phyloP scores from a whole-genome alignment of 1,284 basidiomycete genomes.

The Ganoderma lingzhi region DNA sequence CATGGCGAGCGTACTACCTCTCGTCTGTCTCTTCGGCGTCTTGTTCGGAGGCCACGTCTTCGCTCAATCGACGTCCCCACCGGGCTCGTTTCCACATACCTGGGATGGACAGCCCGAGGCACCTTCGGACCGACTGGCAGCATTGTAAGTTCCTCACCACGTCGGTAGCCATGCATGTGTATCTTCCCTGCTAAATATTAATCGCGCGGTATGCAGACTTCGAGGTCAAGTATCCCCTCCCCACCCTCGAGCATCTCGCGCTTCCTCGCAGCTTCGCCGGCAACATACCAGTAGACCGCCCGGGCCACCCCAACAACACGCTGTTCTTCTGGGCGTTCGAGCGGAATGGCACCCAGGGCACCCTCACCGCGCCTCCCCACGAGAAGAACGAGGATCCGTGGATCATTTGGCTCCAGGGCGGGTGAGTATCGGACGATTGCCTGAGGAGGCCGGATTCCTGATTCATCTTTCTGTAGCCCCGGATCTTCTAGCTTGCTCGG shows the following conservation, averaged over 20 bases:
- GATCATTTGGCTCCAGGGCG: slow-evolving; percentile 82
- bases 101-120: slow-evolving; percentile 35
- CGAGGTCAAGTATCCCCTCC: slow-evolving; percentile 48
- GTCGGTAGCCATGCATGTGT: too few species aligned
- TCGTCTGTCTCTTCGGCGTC: not conserved
- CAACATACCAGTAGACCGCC: slow-evolving; percentile 69
- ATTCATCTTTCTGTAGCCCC: slow-evolving; percentile 43
- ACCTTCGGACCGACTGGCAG: slow-evolving; percentile 42
- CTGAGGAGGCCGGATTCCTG: too few species aligned
- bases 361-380: slow-evolving; percentile 53
- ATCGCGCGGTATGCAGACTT: slow-evolving; percentile 29
- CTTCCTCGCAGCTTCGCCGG: slow-evolving; percentile 70
- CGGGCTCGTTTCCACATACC: slow-evolving; percentile 34
- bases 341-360: slow-evolving; percentile 60
- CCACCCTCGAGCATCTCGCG: slow-evolving; percentile 61
- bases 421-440: slow-evolving; percentile 31
- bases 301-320: slow-evolving; percentile 63
- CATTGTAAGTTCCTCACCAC: slow-evolving; percentile 34
- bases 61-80: slow-evolving; percentile 9
- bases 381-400: slow-evolving; percentile 59
- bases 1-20: not conserved
- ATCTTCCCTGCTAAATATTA: not conserved
- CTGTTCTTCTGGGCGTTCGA: slow-evolving; percentile 77
- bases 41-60: not conserved
- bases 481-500: slow-evolving; percentile 76